These are phyloP conservation scores for Rhodotorula glutinis DNA, from an alignment of 1,284 basidiomycete species.

Conservation along the genomic window DNA sequence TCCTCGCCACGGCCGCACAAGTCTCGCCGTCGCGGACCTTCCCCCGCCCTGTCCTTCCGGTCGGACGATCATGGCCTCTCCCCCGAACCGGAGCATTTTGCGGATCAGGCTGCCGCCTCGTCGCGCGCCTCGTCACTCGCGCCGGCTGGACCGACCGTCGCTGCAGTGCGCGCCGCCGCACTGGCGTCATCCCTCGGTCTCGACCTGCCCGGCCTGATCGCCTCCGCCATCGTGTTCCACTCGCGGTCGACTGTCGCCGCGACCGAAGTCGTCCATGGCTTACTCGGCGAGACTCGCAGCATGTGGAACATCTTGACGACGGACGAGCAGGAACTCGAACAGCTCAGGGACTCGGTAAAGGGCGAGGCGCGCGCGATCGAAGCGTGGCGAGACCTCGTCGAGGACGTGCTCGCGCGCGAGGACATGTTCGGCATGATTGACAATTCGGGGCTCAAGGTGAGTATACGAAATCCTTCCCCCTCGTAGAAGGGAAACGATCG, in stretches of 20 bases:
- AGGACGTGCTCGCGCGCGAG: conserved; percentile 19
- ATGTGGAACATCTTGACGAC: conserved; percentile 32
- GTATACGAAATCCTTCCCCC: not conserved
- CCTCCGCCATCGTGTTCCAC: conserved; percentile 36
- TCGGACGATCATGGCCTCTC: conserved; percentile 9
- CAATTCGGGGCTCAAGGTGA: conserved; percentile 33
- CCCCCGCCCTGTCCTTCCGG: conserved; percentile 7
- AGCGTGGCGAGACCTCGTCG: conserved; percentile 31
- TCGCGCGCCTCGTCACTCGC: conserved; percentile 4
- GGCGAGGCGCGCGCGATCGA: conserved; percentile 27
- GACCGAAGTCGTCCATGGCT: conserved; percentile 27
- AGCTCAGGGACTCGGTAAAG: conserved; percentile 4
- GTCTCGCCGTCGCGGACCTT: conserved; percentile 3
- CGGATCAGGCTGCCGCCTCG: not conserved
- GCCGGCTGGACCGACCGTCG: not conserved
- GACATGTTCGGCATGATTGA: conserved; percentile 38
- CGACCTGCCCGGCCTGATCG: conserved; percentile 39
- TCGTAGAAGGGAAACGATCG: too few species aligned
- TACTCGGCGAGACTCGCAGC: conserved; percentile 25
- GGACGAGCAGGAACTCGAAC: conserved; percentile 11
- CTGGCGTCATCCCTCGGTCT: conserved; percentile 21
- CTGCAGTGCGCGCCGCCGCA: conserved; percentile 9
- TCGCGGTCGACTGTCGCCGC: conserved; percentile 37
- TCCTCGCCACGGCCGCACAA: not conserved
- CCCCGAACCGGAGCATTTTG: not conserved